Conservation (phyloP, 2,329 filamentous ascomycete genomes). For the Hypoxylon sp. region DNA sequence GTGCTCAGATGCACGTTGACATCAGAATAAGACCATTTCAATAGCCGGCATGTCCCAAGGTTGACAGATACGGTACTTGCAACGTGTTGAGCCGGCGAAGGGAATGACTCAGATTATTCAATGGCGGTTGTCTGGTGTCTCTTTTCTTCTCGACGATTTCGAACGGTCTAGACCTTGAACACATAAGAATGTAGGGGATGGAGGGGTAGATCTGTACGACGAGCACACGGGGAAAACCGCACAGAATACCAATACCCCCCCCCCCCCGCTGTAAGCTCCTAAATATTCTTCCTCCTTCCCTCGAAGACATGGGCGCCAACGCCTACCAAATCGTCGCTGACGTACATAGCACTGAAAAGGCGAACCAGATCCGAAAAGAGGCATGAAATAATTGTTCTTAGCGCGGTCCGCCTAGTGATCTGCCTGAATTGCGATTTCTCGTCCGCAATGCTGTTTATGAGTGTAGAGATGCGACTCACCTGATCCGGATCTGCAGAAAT, state of each 20-base stretch:
- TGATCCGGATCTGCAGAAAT: constrained; percentile 22
- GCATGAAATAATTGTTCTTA: constrained; percentile 26
- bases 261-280: constrained; percentile 12
- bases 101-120: background rate
- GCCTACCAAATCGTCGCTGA: constrained; percentile 1
- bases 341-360: constrained; percentile 16
- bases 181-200: background rate
- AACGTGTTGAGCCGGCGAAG: constrained; percentile 7
- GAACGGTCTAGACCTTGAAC: constrained; percentile 26
- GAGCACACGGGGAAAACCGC: background rate
- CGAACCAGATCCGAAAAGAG: constrained; percentile 19
- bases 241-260: no score
- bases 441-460: constrained; percentile 7
- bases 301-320: constrained; percentile 2
- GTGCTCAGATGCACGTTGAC: constrained; percentile 33
- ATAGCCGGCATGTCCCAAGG: constrained; percentile 5
- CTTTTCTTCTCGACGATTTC: constrained; percentile 2
- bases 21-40: constrained; percentile 37
- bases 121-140: background rate
- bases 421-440: constrained; percentile 28
- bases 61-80: constrained; percentile 11
- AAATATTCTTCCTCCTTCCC: constrained; percentile 2
- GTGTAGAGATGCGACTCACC: constrained; percentile 14
- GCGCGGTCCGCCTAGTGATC: constrained; percentile 32
- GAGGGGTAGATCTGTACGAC: constrained; percentile 24